Conservation (phyloP, 192 early-diverging fungal species). For the Entrophospora sp. region DNA sequence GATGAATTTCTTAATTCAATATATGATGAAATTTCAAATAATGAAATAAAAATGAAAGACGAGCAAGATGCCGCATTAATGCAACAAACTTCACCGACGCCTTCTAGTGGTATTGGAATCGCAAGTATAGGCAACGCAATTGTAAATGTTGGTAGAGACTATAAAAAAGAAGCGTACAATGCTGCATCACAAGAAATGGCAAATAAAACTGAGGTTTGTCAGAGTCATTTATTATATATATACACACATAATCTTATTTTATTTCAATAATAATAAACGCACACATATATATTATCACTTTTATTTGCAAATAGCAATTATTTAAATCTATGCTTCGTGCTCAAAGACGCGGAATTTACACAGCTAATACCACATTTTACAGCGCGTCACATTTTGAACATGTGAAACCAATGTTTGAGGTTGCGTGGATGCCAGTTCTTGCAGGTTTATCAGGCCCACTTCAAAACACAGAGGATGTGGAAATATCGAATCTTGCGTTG, state of each 20-base stretch:
- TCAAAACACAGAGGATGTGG: slow-evolving; percentile 73
- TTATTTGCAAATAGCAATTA: slow-evolving; percentile 21
- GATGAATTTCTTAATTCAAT: slow-evolving; percentile 60
- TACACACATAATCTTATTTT: background rate
- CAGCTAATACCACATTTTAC: slow-evolving; percentile 45
- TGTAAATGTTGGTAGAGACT: slow-evolving; percentile 32
- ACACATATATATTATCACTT: background rate
- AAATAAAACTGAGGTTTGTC: slow-evolving; percentile 59
- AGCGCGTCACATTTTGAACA: slow-evolving; percentile 77
- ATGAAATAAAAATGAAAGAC: slow-evolving; percentile 94
- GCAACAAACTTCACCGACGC: slow-evolving; percentile 27
- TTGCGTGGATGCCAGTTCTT: slow-evolving; percentile 81
- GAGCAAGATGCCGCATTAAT: slow-evolving; percentile 61
- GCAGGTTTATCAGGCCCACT: slow-evolving; percentile 74
- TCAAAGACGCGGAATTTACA: slow-evolving; percentile 34
- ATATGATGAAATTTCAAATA: slow-evolving; percentile 69
- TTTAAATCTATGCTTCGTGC: slow-evolving; percentile 53
- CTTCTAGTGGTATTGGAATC: slow-evolving; percentile 30
- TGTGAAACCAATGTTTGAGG: slow-evolving; percentile 86
- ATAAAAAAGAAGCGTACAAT: slow-evolving; percentile 46
- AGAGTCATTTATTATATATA: background rate
- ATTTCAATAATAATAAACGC: too few relatives aligned
- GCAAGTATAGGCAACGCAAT: slow-evolving; percentile 33
- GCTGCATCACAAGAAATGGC: slow-evolving; percentile 59
- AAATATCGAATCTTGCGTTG: slow-evolving; percentile 62